Conservation (phyloP, 179 eudicot species). For the Dionaea muscipula region DNA sequence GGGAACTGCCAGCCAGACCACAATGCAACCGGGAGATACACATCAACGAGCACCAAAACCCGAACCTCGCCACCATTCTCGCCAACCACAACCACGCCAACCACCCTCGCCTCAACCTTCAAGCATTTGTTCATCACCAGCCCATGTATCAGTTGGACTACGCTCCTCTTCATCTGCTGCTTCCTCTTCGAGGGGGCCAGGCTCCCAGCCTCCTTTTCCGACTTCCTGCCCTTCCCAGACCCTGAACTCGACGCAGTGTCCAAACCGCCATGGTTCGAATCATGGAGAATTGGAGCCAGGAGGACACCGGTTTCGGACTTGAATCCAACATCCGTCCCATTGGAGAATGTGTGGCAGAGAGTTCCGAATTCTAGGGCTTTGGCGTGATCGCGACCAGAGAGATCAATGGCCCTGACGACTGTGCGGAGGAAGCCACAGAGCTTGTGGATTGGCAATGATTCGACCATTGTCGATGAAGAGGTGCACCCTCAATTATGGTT, state of each 20-base stretch:
- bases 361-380: slow-evolving; percentile 28
- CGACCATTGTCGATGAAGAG: not conserved
- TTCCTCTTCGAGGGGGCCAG: slow-evolving; percentile 17
- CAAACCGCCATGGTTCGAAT: not conserved
- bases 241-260: slow-evolving; percentile 4
- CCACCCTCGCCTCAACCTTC: slow-evolving; percentile 27
- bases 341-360: slow-evolving; percentile 20
- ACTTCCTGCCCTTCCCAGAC: not conserved
- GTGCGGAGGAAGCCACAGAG: slow-evolving; percentile 58
- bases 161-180: slow-evolving; percentile 40
- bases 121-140: slow-evolving; percentile 47
- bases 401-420: slow-evolving; percentile 21
- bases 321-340: slow-evolving; percentile 25
- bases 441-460: slow-evolving; percentile 32
- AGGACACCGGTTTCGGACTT: slow-evolving; percentile 22
- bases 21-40: slow-evolving; percentile 45
- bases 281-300: slow-evolving; percentile 14
- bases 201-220: not conserved
- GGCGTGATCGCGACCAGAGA: slow-evolving; percentile 8
- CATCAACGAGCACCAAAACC: slow-evolving; percentile 67
- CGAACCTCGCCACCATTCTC: slow-evolving; percentile 18
- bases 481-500: too few relatives aligned
- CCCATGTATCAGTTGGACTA: slow-evolving; percentile 48
- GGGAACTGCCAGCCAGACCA: slow-evolving; percentile 95
- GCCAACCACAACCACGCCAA: slow-evolving; percentile 13